Evolutionary conservation across 176 grass and related monocot species (phyloP).

Genomic region (Aegilops longissima): DNA sequence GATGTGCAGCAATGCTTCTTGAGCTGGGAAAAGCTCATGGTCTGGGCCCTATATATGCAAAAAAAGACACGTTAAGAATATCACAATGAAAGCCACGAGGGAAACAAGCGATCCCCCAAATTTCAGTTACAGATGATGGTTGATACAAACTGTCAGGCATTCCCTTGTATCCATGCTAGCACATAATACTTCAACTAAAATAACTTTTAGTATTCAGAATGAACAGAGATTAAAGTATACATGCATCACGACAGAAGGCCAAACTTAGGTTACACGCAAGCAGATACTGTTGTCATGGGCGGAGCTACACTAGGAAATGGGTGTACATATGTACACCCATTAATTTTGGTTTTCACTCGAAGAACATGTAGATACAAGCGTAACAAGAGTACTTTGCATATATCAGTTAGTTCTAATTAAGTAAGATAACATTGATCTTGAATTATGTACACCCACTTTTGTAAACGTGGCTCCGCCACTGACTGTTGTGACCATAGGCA

Average conservation of each 20-base stretch:
- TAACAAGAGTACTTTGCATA: too few relatives aligned
- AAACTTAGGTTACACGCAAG: constrained; percentile 1
- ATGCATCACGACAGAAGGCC: neutral
- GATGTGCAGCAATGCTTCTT: constrained; percentile 93
- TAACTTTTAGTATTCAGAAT: constrained; percentile 10
- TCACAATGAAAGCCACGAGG: neutral
- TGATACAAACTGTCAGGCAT: constrained; percentile 16
- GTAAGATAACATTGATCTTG: too few relatives aligned
- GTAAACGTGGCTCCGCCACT: too few relatives aligned
- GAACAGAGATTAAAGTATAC: neutral
- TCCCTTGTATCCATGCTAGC: neutral
- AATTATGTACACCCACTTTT: too few relatives aligned
- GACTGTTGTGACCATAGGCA: neutral
- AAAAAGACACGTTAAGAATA: constrained; percentile 17
- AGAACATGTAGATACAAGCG: too few relatives aligned
- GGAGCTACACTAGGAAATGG: too few relatives aligned
- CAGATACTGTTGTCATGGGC: neutral
- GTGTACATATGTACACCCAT: too few relatives aligned
- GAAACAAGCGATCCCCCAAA: neutral
- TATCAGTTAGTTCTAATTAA: too few relatives aligned
- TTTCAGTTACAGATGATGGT: constrained; percentile 11
- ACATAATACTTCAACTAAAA: constrained; percentile 17
- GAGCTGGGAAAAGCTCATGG: constrained; percentile 90
- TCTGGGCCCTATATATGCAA: constrained; percentile 69
- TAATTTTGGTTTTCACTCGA: too few relatives aligned